Percentiles rank a stretch among this genome's conserved stretches.
Conservation (phyloP, 805 yeast genomes). For the Sungouiella blattae region DNA sequence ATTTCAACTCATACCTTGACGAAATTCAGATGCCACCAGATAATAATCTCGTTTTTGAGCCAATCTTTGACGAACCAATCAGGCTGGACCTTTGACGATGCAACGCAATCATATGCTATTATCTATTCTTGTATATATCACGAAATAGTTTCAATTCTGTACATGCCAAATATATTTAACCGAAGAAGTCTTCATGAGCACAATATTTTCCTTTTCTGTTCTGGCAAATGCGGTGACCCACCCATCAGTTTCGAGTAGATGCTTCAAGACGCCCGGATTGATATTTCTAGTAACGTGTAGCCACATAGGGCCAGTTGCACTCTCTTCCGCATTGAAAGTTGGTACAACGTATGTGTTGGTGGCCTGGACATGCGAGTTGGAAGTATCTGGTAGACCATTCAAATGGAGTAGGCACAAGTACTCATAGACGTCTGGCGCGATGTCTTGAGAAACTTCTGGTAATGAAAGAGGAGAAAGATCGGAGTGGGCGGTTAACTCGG, state of each 20-base stretch:
- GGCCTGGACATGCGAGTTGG: constrained; percentile 9
- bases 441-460: background rate
- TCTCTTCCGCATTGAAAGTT: background rate
- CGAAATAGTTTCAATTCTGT: background rate
- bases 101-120: background rate
- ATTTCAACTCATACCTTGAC: background rate
- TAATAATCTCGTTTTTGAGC: constrained; percentile 7
- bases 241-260: background rate
- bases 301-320: background rate
- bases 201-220: background rate
- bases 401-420: constrained; percentile 12
- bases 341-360: constrained; percentile 10
- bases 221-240: constrained; percentile 1
- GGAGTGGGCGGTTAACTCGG: constrained; percentile 1
- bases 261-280: background rate
- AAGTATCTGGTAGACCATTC: constrained; percentile 10
- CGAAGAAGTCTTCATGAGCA: background rate
- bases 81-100: constrained; percentile 1
- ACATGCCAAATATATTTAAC: constrained; percentile 1
- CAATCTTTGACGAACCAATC: constrained; percentile 5
- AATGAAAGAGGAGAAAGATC: constrained; percentile 1
- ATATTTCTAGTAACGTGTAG: background rate
- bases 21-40: constrained; percentile 1
- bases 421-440: constrained; percentile 10
- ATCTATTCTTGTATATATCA: background rate